Percentiles rank a stretch among this genome's conserved stretches.
phyloP scores from a whole-genome alignment of 768 basidiomycete species.

The Lentinula guzmanii region DNA sequence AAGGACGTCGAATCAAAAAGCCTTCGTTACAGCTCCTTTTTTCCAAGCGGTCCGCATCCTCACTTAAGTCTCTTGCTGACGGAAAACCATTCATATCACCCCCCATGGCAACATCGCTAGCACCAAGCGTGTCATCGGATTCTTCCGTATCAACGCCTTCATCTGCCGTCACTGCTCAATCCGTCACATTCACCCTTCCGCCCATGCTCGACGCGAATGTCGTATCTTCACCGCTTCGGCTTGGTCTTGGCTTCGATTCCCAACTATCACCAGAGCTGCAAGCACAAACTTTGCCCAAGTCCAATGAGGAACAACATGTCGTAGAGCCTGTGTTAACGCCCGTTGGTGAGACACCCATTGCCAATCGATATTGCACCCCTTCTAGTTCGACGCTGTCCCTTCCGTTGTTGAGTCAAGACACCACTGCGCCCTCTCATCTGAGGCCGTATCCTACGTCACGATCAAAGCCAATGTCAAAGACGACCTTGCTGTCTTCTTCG shows the following conservation, averaged over 20 bases:
- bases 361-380: slow-evolving; percentile 21
- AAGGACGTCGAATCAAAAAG: slow-evolving; percentile 45
- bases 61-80: slow-evolving; percentile 26
- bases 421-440: slow-evolving; percentile 5
- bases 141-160: slow-evolving; percentile 44
- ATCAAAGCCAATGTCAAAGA: slow-evolving; percentile 9
- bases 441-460: slow-evolving; percentile 9
- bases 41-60: slow-evolving; percentile 54
- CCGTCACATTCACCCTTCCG: slow-evolving; percentile 39
- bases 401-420: neutral
- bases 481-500: slow-evolving; percentile 23
- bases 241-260: slow-evolving; percentile 28
- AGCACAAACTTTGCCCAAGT: slow-evolving; percentile 13
- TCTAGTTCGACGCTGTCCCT: slow-evolving; percentile 11
- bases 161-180: slow-evolving; percentile 55
- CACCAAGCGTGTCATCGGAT: slow-evolving; percentile 35
- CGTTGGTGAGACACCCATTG: slow-evolving; percentile 28
- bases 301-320: neutral
- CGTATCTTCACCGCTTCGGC: slow-evolving; percentile 46
- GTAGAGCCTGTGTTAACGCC: slow-evolving; percentile 9
- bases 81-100: slow-evolving; percentile 24
- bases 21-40: slow-evolving; percentile 68
- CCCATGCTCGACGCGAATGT: slow-evolving; percentile 59
- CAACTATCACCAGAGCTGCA: slow-evolving; percentile 12
- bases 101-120: slow-evolving; percentile 21